Conservation (phyloP, 495 filamentous ascomycete species). For the Parathielavia appendiculata region DNA sequence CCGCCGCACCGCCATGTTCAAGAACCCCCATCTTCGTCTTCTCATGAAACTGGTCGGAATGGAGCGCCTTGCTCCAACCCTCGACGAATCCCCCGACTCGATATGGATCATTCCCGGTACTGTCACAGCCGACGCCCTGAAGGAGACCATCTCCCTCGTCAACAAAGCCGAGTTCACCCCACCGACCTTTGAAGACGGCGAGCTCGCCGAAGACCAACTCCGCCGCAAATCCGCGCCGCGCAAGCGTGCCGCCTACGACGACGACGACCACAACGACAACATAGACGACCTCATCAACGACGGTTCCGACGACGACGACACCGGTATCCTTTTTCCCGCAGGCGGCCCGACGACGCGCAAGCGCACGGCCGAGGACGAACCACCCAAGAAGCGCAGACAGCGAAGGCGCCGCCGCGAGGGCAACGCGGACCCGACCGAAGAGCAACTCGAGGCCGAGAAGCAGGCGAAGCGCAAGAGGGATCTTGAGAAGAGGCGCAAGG, state of each 20-base stretch:
- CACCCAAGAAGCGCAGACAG: conserved; percentile 47
- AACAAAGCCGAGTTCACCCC: conserved; percentile 68
- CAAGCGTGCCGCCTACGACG: conserved; percentile 54
- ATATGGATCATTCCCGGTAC: conserved; percentile 73
- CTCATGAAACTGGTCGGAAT: conserved; percentile 74
- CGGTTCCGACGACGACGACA: conserved; percentile 51
- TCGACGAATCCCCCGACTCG: conserved; percentile 65
- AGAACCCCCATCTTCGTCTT: conserved; percentile 83
- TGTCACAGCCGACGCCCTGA: conserved; percentile 56
- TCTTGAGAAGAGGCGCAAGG: conserved; percentile 60
- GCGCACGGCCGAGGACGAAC: conserved; percentile 38
- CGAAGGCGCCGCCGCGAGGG: conserved; percentile 35
- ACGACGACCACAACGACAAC: conserved; percentile 55
- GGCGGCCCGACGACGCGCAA: conserved; percentile 57
- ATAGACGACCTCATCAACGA: conserved; percentile 54
- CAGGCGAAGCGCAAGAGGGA: conserved; percentile 53
- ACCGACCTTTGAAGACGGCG: conserved; percentile 62
- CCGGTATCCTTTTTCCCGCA: conserved; percentile 55
- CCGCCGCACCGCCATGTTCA: conserved; percentile 70
- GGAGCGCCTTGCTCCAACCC: conserved; percentile 55
- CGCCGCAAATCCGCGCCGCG: conserved; percentile 56
- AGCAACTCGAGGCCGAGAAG: conserved; percentile 40
- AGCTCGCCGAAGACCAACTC: conserved; percentile 68
- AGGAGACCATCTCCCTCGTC: conserved; percentile 56
- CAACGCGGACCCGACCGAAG: conserved; percentile 31